Conservation (phyloP, 352 stramenopile species). For the Globisporangium polare region DNA sequence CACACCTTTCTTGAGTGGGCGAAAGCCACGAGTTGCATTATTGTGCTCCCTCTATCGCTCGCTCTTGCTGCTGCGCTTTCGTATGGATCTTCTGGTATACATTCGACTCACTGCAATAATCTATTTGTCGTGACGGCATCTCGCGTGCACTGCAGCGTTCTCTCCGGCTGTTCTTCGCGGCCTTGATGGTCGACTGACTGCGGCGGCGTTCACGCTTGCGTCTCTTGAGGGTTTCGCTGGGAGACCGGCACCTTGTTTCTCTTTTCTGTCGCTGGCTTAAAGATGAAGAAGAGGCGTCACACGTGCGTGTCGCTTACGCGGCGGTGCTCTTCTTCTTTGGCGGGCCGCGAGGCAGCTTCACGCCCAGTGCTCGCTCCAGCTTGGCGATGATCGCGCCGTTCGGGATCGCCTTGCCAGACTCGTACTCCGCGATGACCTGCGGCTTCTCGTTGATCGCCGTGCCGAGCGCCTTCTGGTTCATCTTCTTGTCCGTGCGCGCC, state of each 20-base stretch:
- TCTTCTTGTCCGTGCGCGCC: conserved; percentile 96
- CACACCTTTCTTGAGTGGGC: not conserved
- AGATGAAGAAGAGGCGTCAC: not conserved
- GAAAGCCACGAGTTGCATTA: conserved; percentile 2
- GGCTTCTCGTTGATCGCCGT: conserved; percentile 96
- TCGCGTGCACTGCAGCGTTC: conserved; percentile 1
- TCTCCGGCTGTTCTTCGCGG: not conserved
- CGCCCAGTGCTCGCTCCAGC: conserved; percentile 93
- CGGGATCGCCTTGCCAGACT: conserved; percentile 96
- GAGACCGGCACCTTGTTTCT: not conserved
- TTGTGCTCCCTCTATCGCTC: not conserved
- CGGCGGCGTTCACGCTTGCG: not conserved
- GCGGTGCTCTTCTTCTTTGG: conserved; percentile 63
- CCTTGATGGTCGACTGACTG: not conserved
- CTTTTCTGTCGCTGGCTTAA: not conserved
- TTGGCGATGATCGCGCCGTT: conserved; percentile 97
- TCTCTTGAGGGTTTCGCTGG: not conserved
- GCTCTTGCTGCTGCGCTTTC: not conserved
- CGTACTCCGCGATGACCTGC: conserved; percentile 96
- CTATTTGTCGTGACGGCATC: conserved; percentile 1
- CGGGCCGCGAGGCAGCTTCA: conserved; percentile 72
- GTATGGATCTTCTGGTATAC: conserved; percentile 2
- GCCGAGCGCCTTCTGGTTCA: conserved; percentile 98
- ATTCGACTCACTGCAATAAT: conserved; percentile 4
- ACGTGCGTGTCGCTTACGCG: conserved; percentile 18